Percentiles rank a stretch among this genome's conserved stretches.
phyloP scores from a whole-genome alignment of 768 basidiomycete genomes.

The Mrakia blollopis region DNA sequence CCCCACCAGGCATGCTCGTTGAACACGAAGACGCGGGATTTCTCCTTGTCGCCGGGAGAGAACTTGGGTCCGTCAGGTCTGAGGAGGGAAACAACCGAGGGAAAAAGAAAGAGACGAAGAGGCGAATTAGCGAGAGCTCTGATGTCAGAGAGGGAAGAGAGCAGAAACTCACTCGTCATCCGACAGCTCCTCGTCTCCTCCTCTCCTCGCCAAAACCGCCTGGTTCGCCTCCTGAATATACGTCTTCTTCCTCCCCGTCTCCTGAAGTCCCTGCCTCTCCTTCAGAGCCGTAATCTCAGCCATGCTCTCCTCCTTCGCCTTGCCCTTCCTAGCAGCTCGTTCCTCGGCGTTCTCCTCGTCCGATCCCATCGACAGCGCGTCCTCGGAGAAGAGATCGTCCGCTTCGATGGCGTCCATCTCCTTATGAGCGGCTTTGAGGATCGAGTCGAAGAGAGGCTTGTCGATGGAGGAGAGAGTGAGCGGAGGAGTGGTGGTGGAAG shows the following conservation, averaged over 20 bases:
- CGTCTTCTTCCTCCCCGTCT: too few species aligned
- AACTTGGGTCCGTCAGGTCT: background rate
- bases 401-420: background rate
- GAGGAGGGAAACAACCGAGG: background rate
- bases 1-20: slow-evolving; percentile 12
- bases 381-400: background rate
- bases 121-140: background rate
- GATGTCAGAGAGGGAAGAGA: background rate
- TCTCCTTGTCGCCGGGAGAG: slow-evolving; percentile 7
- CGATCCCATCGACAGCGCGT: background rate
- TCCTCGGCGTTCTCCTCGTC: background rate
- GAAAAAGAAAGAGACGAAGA: background rate
- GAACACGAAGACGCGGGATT: background rate
- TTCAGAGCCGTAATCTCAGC: background rate
- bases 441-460: background rate
- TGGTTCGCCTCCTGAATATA: background rate
- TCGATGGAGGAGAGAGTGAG: background rate
- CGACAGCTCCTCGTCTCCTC: background rate
- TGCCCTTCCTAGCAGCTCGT: background rate
- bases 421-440: background rate
- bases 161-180: background rate
- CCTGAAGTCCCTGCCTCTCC: background rate
- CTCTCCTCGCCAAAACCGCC: background rate
- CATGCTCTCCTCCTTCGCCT: background rate
- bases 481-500: background rate